phyloP scores from a whole-genome alignment of 2,329 filamentous ascomycete genomes.

The Zopfia rhizophila region DNA sequence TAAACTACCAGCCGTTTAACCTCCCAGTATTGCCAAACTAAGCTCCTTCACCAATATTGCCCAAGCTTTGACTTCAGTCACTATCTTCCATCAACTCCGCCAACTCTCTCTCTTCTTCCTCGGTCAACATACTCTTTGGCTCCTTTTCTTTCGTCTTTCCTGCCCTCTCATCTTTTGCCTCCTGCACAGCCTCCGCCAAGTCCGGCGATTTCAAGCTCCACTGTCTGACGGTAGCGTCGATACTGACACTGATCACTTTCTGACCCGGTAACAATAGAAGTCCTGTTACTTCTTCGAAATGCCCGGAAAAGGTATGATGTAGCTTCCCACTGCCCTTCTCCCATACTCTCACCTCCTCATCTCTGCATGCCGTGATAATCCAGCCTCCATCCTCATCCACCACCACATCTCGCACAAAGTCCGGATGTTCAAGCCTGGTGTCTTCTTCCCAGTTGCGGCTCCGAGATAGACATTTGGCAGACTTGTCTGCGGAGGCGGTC shows the following conservation, averaged over 20 bases:
- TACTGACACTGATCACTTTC: constrained; percentile 80
- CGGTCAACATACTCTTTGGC: constrained; percentile 71
- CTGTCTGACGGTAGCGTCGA: constrained; percentile 86
- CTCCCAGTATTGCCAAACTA: too few species aligned
- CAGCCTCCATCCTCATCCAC: constrained; percentile 75
- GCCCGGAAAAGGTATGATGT: constrained; percentile 79
- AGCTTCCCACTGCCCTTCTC: constrained; percentile 76
- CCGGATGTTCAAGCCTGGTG: constrained; percentile 80
- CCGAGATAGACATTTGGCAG: constrained; percentile 80
- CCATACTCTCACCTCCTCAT: constrained; percentile 94
- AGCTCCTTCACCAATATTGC: too few species aligned
- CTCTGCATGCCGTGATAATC: constrained; percentile 87
- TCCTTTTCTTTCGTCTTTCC: constrained; percentile 57
- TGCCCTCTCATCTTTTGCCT: constrained; percentile 60
- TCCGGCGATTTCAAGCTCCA: constrained; percentile 78
- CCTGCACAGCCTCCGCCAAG: constrained; percentile 65
- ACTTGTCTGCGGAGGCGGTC: constrained; percentile 94
- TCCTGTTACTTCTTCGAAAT: constrained; percentile 93
- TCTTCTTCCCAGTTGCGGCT: constrained; percentile 75
- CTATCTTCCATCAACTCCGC: constrained; percentile 88
- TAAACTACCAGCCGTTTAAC: too few species aligned
- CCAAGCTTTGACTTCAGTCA: too few species aligned
- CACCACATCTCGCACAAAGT: constrained; percentile 87
- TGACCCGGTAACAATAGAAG: constrained; percentile 70
- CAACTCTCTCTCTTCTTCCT: constrained; percentile 91